These are phyloP conservation scores for Clonostachys sp. DNA, from an alignment of 2,329 filamentous ascomycete species.

Conservation along the genomic window DNA sequence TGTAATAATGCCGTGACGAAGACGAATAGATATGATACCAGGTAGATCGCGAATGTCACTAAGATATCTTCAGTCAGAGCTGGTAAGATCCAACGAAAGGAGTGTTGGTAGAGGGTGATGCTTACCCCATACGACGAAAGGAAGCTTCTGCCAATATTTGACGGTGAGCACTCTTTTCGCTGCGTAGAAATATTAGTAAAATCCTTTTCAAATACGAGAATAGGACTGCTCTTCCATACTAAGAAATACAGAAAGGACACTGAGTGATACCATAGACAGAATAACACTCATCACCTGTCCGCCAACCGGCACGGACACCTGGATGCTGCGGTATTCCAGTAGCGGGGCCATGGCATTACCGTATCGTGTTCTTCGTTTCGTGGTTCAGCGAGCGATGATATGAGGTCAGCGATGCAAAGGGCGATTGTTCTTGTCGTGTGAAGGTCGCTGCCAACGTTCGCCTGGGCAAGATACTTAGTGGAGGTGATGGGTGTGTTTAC, in stretches of 20 bases:
- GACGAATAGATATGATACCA: slow-evolving; percentile 57
- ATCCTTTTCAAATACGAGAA: too few relatives aligned
- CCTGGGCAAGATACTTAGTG: too few relatives aligned
- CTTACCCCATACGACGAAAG: slow-evolving; percentile 37
- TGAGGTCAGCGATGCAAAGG: too few relatives aligned
- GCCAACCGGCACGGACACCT: slow-evolving; percentile 17
- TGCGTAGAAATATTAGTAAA: slow-evolving; percentile 6
- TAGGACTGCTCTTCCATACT: slow-evolving; percentile 15
- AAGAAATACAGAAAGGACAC: slow-evolving; percentile 26
- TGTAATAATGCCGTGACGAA: slow-evolving; percentile 52
- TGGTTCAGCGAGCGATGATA: too few relatives aligned
- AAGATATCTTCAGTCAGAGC: background rate
- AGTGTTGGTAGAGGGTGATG: slow-evolving; percentile 1
- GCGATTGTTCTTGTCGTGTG: too few relatives aligned
- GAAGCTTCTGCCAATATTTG: slow-evolving; percentile 31
- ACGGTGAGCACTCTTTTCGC: slow-evolving; percentile 29
- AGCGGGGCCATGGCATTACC: too few relatives aligned
- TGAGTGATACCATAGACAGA: slow-evolving; percentile 23
- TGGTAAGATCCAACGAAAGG: background rate
- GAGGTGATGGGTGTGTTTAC: too few relatives aligned
- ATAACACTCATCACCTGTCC: slow-evolving; percentile 28
- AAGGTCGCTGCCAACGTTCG: too few relatives aligned
- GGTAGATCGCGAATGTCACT: slow-evolving; percentile 58
- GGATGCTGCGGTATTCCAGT: too few relatives aligned
- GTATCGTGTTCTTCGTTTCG: too few relatives aligned